Evolutionary conservation across 1,284 basidiomycete genomes (phyloP), one percentile per base, ranked within the genome.

Genomic region (Jaminaea rosea): DNA sequence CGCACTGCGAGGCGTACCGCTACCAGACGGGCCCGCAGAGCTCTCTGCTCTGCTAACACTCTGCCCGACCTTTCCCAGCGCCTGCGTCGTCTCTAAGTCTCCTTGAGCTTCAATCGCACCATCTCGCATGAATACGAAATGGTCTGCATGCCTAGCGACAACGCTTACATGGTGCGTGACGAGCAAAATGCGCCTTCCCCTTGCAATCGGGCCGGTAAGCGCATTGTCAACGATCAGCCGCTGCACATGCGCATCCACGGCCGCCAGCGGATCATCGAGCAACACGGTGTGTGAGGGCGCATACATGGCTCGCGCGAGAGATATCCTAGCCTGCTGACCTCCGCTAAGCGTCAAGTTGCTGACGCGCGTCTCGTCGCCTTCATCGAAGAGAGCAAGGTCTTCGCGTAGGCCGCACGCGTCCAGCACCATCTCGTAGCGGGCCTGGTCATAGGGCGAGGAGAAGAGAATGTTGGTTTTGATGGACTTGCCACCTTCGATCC

Each of bases 111-210:
- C 17, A 3, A 55, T 34, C 8, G 36, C 19, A 11, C 54, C 50
- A 1, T 24, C 52, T 1, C 73, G 24, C 70, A 75, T 60, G 27
- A 52, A 56, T 19, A 66, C 54, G 17, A 69, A 58, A 4, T 55
- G 53, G 1, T 54, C 54, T 11, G 55, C 52, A 17, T 50, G 36
- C n/a, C n/a, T 50, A 21, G 55, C 41, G 10, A 71, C 60, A 2
- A 62, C 44, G n/a, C 56, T 51, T 10, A 65, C 56, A 23, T 69
- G 64, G 49, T 89, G 87, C 0, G 85, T 87, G 26, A 86, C 85
- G 11, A 89, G 77, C n/a, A n/a, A 78, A n/a, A 86, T 77, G 0
- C 85, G 87, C 39, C 83, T 80, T 29, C 77, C 73, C 0, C 79
- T 78, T 0, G 66, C 49, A 8, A 72, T 49, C 5, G 58, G 55